Evolutionary conservation across 805 yeast genomes (phyloP), one percentile per base, ranked within the genome.

Genomic region (Pichia nanzhaoensis): DNA sequence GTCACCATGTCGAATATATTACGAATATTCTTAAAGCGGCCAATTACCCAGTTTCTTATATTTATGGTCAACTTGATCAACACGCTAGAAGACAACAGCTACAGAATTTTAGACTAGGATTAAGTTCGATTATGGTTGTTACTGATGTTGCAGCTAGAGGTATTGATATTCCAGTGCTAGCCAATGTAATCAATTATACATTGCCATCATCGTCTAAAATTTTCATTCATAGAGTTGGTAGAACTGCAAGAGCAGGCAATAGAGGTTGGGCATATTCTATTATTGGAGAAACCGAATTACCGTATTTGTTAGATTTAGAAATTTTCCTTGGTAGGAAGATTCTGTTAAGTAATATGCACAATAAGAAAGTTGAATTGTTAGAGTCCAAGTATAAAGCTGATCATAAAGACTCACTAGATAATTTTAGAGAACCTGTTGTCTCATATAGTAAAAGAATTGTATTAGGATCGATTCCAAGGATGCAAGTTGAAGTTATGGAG

Each of bases 111-210:
- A 72, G 96, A 55, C 70, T 82, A 1, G 99, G 97, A 1, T 69
- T 84, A 38, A 80, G 96, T 4, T 79, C 85, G 27, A 63, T 93
- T n/a, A 65, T 93, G 61, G 97, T 93, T 9, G 99, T 93, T 45
- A 93, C 99, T 1, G 99, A 93, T 71, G 98, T 87, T 52, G 96
- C 96, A 21, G 99, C 99, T 2, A 82, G 99, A 71, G 99, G 99
- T 80, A 89, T 93, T 50, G 99, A 95, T 78, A 87, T 93, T 53
- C 99, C 99, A 0, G 81, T 93, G 46, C 75, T 93, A 59, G 96
- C 98, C 6, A 90, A 95, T 59, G 99, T 93, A 43, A 75, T 93
- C 54, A 93, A 93, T 63, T 93, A 77, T 64, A 80, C 96, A 1
- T 71, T 93, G 49, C 98, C 98, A 10, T 84, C 88, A 1, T 82